Evolutionary conservation across 257 asterid species (phyloP), one percentile per base, ranked within the genome.

Genomic region (Echium plantagineum): DNA sequence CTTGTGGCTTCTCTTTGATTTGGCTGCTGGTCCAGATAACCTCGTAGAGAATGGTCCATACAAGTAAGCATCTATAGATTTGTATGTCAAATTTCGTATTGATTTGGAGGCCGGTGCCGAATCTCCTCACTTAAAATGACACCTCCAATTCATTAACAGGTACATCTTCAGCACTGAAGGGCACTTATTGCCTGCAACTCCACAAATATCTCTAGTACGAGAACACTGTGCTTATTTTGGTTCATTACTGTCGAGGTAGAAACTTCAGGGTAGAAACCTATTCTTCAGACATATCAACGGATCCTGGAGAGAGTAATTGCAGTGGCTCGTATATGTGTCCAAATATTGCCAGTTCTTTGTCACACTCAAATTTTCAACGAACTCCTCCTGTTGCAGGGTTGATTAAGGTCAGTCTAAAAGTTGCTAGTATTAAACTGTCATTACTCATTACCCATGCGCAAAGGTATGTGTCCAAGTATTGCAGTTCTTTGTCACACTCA

Each of bases 131-230:
- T 7, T 38, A 10, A 38, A 38, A 38, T 38, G 48, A 38, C 48
- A 8, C 15, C 48, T 38, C 48, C 48, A 38, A 38, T 66, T 54
- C 48, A 55, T 75, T 71, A 70, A 10, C 86, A 91, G 98, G 75
- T 91, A 91, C 79, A 73, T 88, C 65, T 91, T 91, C 78, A 91
- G 90, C 81, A 91, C 98, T 4, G 98, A 91, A 81, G 98, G 98
- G 71, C 98, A 91, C 74, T 78, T 91, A 62, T 81, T 91, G 69
- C 98, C 98, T 46, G 82, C 80, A 21, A 91, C 93, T 71, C 96
- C 95, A 58, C 96, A 82, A 76, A 80, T 88, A 78, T 85, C 96
- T 60, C 59, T 91, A 72, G 84, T 75, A 52, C 72, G 76, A 22
- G 96, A 88, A 65, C 85, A 82, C 66, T 91, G 96, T 73, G 74